A percentile compares a stretch with the other conserved stretches of the same genome.
Evolutionary conservation across 805 yeast species (phyloP).

Genomic region (Starmerella davenportii): DNA sequence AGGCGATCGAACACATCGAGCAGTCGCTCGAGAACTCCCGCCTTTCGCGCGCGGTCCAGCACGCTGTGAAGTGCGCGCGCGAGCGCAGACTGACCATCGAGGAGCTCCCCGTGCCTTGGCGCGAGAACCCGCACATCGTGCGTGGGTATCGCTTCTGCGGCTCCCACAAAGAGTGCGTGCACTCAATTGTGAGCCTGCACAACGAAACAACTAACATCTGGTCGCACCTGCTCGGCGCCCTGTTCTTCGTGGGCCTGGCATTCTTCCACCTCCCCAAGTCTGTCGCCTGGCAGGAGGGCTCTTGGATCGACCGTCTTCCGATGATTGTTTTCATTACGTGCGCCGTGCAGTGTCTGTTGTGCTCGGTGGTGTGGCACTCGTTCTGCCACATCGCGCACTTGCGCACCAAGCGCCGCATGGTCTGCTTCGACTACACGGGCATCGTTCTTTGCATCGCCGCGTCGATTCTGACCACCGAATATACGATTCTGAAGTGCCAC

Average conservation of each 20-base stretch:
- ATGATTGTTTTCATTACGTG: constrained; percentile 52
- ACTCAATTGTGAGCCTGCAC: constrained; percentile 46
- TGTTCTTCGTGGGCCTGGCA: constrained; percentile 38
- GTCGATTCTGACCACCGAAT: constrained; percentile 72
- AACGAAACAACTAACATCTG: constrained; percentile 87
- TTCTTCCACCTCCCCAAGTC: constrained; percentile 48
- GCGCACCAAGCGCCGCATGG: constrained; percentile 49
- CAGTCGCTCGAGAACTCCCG: constrained; percentile 21
- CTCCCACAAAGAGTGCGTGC: constrained; percentile 39
- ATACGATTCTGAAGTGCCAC: constrained; percentile 50
- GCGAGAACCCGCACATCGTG: constrained; percentile 73
- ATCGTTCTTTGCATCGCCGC: constrained; percentile 80
- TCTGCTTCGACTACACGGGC: constrained; percentile 91
- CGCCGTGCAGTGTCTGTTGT: constrained; percentile 55
- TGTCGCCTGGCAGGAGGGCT: constrained; percentile 29
- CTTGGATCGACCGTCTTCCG: constrained; percentile 31
- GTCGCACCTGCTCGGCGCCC: constrained; percentile 68
- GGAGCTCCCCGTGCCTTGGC: constrained; percentile 82
- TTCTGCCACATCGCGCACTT: constrained; percentile 59
- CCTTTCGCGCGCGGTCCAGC: constrained; percentile 15
- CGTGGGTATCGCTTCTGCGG: constrained; percentile 72
- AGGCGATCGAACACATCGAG: constrained; percentile 23
- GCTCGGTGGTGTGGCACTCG: constrained; percentile 84
- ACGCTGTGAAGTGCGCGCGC: constrained; percentile 17
- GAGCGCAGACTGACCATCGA: constrained; percentile 50